Conservation (phyloP, 2,329 filamentous ascomycete species). For the Macrophomina tecta region DNA sequence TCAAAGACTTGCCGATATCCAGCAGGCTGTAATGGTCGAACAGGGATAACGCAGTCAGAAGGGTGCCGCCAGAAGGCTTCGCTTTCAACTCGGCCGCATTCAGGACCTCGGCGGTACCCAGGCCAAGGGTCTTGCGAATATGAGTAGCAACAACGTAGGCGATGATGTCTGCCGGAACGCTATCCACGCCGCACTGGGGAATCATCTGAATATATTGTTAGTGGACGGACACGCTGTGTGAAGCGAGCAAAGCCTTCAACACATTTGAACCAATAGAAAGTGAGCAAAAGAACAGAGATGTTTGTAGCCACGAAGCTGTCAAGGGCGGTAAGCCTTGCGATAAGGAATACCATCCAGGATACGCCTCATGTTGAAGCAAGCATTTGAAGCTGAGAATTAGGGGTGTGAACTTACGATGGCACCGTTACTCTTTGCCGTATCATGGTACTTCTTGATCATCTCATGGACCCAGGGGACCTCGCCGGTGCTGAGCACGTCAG, state of each 20-base stretch:
- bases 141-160: conserved; percentile 59
- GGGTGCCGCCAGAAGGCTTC: conserved; percentile 60
- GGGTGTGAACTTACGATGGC: conserved; percentile 58
- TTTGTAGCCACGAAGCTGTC: too few species aligned
- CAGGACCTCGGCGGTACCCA: conserved; percentile 58
- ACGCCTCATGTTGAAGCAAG: too few species aligned
- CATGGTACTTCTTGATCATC: conserved; percentile 67
- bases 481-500: conserved; percentile 56
- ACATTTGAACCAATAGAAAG: not conserved
- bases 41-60: conserved; percentile 69
- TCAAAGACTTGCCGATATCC: conserved; percentile 55
- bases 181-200: conserved; percentile 66
- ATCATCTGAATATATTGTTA: conserved; percentile 54
- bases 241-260: not conserved
- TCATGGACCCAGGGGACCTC: conserved; percentile 69
- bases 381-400: too few species aligned
- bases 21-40: conserved; percentile 55
- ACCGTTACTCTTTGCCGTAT: conserved; percentile 62
- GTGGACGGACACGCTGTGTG: not conserved
- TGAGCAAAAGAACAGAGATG: not conserved
- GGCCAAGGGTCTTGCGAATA: conserved; percentile 58
- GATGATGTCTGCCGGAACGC: conserved; percentile 65
- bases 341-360: too few species aligned
- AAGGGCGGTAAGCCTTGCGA: too few species aligned
- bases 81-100: conserved; percentile 60